phyloP scores from a whole-genome alignment of 805 yeast genomes.

The Metschnikowia sp. region DNA sequence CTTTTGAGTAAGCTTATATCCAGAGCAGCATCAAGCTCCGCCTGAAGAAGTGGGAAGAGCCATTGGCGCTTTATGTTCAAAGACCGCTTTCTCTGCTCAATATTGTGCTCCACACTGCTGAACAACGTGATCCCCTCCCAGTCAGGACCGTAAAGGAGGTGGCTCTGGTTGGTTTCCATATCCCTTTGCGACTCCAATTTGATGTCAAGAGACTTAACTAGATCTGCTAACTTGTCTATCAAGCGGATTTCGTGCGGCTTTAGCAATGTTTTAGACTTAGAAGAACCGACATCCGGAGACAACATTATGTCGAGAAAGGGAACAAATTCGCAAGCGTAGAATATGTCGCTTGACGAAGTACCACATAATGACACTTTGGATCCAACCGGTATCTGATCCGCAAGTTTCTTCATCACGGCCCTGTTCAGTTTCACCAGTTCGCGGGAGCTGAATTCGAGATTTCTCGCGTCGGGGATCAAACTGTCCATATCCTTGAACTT shows the following conservation, averaged over 20 bases:
- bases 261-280: slow-evolving; percentile 22
- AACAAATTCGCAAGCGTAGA: slow-evolving; percentile 27
- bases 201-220: slow-evolving; percentile 40
- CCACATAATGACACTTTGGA: slow-evolving; percentile 28
- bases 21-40: slow-evolving; percentile 30
- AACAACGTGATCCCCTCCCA: slow-evolving; percentile 33
- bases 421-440: slow-evolving; percentile 35
- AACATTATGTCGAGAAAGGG: slow-evolving; percentile 34
- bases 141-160: slow-evolving; percentile 31
- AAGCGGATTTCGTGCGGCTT: slow-evolving; percentile 28
- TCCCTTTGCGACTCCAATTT: slow-evolving; percentile 36
- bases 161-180: slow-evolving; percentile 26
- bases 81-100: slow-evolving; percentile 17
- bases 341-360: slow-evolving; percentile 20
- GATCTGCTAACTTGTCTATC: slow-evolving; percentile 34
- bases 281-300: slow-evolving; percentile 27
- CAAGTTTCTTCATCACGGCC: slow-evolving; percentile 30
- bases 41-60: slow-evolving; percentile 35
- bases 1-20: slow-evolving; percentile 18
- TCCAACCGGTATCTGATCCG: slow-evolving; percentile 26
- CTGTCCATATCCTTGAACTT: slow-evolving; percentile 11
- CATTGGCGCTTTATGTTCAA: slow-evolving; percentile 29
- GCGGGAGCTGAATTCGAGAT: slow-evolving; percentile 35
- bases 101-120: slow-evolving; percentile 7
- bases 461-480: slow-evolving; percentile 31